These are phyloP conservation scores for Mrakia hoshinonis DNA, from an alignment of 768 basidiomycete species.

Conservation along the genomic window DNA sequence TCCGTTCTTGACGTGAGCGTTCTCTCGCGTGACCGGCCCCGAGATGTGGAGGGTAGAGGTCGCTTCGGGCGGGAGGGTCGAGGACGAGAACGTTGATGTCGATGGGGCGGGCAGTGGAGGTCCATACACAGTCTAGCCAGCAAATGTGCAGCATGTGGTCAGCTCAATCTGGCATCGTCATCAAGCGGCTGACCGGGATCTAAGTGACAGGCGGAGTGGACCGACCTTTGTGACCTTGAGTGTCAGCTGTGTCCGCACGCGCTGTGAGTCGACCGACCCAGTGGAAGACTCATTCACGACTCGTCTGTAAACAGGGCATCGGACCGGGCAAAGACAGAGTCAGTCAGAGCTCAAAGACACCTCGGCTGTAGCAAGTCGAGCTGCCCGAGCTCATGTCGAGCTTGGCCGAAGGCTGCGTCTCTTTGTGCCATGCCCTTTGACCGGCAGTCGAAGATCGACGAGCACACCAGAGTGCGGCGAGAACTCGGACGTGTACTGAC, in stretches of 20 bases:
- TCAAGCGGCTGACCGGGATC: too few relatives aligned
- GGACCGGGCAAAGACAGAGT: background rate
- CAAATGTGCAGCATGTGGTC: background rate
- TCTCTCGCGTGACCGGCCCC: slow-evolving; percentile 77
- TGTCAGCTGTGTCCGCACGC: slow-evolving; percentile 76
- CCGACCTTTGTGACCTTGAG: slow-evolving; percentile 64
- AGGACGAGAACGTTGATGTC: slow-evolving; percentile 35
- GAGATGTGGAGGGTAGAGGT: slow-evolving; percentile 63
- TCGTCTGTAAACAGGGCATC: slow-evolving; percentile 47
- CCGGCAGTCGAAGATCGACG: too few relatives aligned
- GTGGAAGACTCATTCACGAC: slow-evolving; percentile 84
- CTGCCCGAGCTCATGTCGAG: background rate
- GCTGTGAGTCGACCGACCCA: slow-evolving; percentile 85
- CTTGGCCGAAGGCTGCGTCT: too few relatives aligned
- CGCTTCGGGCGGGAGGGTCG: slow-evolving; percentile 46
- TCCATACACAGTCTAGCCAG: slow-evolving; percentile 19
- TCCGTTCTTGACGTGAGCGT: slow-evolving; percentile 79
- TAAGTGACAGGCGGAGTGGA: background rate
- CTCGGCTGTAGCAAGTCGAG: background rate
- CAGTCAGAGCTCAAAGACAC: background rate
- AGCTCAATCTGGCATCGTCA: too few relatives aligned
- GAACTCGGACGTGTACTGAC: too few relatives aligned
- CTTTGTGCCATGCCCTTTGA: too few relatives aligned
- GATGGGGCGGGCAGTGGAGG: slow-evolving; percentile 17
- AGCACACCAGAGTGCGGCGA: too few relatives aligned